Evolutionary conservation across 2,329 filamentous ascomycete genomes (phyloP).

Genomic region (Epichloe baconii): DNA sequence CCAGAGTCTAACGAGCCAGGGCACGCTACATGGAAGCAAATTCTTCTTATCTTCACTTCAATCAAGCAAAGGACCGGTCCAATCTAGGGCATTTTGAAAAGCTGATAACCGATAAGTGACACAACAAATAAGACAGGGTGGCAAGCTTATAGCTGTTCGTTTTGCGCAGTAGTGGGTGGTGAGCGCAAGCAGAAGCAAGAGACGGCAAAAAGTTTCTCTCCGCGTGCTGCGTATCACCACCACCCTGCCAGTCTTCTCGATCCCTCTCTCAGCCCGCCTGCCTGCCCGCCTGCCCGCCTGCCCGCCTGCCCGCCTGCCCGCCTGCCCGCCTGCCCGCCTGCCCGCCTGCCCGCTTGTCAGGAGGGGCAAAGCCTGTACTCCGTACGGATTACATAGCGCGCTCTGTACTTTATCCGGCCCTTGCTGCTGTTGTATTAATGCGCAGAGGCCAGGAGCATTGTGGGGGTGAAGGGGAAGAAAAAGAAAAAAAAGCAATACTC

Average conservation of each 20-base stretch:
- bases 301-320: neutral
- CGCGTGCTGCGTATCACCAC: no score
- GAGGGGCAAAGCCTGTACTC: neutral
- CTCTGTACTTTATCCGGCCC: neutral
- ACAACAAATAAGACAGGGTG: slow-evolving; percentile 2
- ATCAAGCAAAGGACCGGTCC: neutral
- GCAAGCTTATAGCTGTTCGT: neutral
- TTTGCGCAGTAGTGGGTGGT: neutral
- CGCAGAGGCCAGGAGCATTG: neutral
- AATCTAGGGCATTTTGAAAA: neutral
- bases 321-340: neutral
- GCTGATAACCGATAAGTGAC: neutral
- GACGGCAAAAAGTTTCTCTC: neutral
- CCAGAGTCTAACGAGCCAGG: neutral
- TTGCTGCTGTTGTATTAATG: neutral
- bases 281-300: neutral
- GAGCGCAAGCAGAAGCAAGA: neutral
- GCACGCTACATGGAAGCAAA: neutral
- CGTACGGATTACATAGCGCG: neutral
- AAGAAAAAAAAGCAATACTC: slow-evolving; percentile 2
- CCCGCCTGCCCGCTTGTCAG: neutral
- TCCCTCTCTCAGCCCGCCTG: neutral
- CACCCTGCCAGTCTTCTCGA: no score
- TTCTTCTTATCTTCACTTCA: neutral
- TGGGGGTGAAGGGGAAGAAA: slow-evolving; percentile 3